phyloP scores from a whole-genome alignment of 2,329 filamentous ascomycete species.

The Cladosporium phlei region DNA sequence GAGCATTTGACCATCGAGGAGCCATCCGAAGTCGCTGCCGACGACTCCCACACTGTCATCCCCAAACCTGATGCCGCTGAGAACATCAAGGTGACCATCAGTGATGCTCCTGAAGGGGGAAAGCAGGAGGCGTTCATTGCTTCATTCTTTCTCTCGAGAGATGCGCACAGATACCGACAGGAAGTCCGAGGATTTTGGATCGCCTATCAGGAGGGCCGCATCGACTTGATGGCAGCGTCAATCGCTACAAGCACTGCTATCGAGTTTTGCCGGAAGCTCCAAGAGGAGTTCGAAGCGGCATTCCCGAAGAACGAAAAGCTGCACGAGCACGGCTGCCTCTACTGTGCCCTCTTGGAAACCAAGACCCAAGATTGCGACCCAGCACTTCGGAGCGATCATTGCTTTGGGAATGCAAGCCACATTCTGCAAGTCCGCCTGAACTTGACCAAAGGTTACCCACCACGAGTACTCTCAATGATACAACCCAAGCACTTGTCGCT shows the following conservation, averaged over 20 bases:
- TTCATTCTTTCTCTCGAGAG: background rate
- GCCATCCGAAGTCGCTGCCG: background rate
- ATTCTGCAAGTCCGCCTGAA: too few species aligned
- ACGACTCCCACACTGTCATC: too few species aligned
- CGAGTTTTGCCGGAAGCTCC: conserved; percentile 8
- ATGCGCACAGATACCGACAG: background rate
- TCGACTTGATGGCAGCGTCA: background rate
- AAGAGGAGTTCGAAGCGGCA: conserved; percentile 1
- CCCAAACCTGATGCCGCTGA: background rate
- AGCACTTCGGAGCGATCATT: too few species aligned
- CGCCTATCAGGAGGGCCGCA: background rate
- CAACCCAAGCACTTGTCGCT: too few species aligned
- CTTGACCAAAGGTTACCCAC: too few species aligned
- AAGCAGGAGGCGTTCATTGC: background rate
- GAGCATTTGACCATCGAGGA: background rate
- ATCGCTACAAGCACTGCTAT: conserved; percentile 9
- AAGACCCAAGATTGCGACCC: too few species aligned
- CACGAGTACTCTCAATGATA: too few species aligned
- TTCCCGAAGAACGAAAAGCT: background rate
- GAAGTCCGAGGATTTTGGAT: background rate
- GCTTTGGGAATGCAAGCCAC: too few species aligned
- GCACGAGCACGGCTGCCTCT: background rate
- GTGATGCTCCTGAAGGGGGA: background rate
- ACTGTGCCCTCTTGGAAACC: background rate
- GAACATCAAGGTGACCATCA: background rate